Percentiles rank a stretch among this genome's conserved stretches.
phyloP scores from a whole-genome alignment of 257 asterid species.

The Jacaranda copaia region DNA sequence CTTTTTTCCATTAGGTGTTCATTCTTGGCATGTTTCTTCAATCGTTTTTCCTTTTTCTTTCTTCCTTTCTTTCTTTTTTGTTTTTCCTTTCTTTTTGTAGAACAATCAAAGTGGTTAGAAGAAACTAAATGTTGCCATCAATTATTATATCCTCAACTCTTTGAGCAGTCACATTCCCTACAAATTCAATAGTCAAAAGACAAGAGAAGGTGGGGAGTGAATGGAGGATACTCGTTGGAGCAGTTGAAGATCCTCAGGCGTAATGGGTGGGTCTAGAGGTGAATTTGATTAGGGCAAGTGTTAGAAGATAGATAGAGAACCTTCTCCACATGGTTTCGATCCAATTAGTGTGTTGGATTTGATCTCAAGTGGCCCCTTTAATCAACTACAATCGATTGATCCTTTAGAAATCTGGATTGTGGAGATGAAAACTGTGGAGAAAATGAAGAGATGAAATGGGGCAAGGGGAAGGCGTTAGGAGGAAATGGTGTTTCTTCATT shows the following conservation, averaged over 20 bases:
- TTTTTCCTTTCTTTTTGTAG: too few species aligned
- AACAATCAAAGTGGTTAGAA: constrained; percentile 17
- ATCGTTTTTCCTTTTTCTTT: too few species aligned
- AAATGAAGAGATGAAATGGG: constrained; percentile 1
- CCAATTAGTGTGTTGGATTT: constrained; percentile 7
- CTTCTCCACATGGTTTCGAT: too few species aligned
- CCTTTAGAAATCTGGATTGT: neutral
- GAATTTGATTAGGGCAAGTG: constrained; percentile 39
- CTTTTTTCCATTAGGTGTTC: too few species aligned
- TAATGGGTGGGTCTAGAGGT: constrained; percentile 33
- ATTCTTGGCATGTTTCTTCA: too few species aligned
- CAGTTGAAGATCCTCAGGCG: constrained; percentile 29
- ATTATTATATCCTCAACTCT: constrained; percentile 46
- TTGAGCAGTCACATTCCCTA: too few species aligned
- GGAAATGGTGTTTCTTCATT: neutral
- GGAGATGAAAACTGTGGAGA: neutral
- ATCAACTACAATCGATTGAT: constrained; percentile 3
- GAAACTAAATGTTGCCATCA: constrained; percentile 37
- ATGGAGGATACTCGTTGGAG: constrained; percentile 35
- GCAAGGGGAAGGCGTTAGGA: neutral
- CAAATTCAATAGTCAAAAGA: constrained; percentile 44
- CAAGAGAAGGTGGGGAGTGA: constrained; percentile 42
- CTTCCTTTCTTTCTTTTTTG: too few species aligned
- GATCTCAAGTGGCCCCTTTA: constrained; percentile 35
- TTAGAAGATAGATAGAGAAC: constrained; percentile 19